Percentiles rank a stretch among this genome's conserved stretches.
Conservation (phyloP, 805 yeast species). For the Myxozyma melibiosi region DNA sequence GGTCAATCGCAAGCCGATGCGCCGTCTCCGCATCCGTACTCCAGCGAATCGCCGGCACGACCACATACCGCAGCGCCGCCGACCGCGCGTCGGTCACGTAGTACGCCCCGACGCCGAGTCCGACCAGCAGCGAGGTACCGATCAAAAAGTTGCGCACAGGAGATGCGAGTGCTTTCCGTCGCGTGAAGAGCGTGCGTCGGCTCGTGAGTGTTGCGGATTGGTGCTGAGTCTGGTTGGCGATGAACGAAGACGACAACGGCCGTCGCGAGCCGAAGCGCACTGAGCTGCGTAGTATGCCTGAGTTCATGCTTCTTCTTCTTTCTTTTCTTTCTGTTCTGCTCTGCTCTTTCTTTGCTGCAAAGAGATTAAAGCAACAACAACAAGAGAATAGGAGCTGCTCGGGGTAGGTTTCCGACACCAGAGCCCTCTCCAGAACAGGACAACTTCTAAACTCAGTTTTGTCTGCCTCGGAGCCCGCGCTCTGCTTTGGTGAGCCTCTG, state of each 20-base stretch:
- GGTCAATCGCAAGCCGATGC: slow-evolving; percentile 71
- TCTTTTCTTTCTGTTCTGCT: neutral
- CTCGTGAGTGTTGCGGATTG: neutral
- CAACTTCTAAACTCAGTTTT: no score
- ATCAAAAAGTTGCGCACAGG: slow-evolving; percentile 31
- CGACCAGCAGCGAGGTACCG: slow-evolving; percentile 24
- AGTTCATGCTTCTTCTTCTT: neutral
- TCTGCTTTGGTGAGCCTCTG: slow-evolving; percentile 2
- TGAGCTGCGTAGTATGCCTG: slow-evolving; percentile 1
- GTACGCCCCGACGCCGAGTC: slow-evolving; percentile 46
- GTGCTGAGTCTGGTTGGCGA: neutral
- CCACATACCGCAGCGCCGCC: slow-evolving; percentile 74
- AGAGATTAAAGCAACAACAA: no score
- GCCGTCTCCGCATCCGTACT: slow-evolving; percentile 83
- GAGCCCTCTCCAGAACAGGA: no score
- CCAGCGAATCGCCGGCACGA: slow-evolving; percentile 74
- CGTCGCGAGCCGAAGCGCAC: slow-evolving; percentile 2
- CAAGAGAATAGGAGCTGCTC: no score
- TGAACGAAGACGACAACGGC: neutral
- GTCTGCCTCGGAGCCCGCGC: no score
- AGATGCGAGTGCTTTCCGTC: slow-evolving; percentile 17
- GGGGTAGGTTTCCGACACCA: no score
- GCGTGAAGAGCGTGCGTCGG: slow-evolving; percentile 16
- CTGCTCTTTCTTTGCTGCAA: no score
- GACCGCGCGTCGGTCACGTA: slow-evolving; percentile 78